Percentiles rank a stretch among this genome's conserved stretches.
These are phyloP conservation scores for Chrysanthemum makinoi DNA, from an alignment of 129 eudicot species.

Conservation along the genomic window DNA sequence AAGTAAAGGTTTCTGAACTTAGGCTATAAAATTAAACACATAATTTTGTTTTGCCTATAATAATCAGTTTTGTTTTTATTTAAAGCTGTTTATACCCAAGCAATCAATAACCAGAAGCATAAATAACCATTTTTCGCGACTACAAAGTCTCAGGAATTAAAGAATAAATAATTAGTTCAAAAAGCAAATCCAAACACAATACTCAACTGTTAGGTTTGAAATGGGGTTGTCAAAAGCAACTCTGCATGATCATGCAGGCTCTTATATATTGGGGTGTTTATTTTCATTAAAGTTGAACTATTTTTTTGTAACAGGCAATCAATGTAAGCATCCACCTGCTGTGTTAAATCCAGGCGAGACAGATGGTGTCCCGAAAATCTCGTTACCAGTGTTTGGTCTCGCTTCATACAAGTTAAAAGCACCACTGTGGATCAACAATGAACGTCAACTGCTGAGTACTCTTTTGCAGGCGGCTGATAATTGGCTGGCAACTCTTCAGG, in stretches of 20 bases:
- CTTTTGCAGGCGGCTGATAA: slow-evolving; percentile 73
- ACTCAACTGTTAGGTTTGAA: background rate
- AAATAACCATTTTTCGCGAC: background rate
- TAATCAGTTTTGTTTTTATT: too few species aligned
- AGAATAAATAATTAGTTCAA: background rate
- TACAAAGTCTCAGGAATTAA: background rate
- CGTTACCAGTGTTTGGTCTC: slow-evolving; percentile 85
- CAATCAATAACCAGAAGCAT: background rate
- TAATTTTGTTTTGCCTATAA: too few species aligned
- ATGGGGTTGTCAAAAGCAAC: background rate
- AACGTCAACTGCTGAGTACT: slow-evolving; percentile 37
- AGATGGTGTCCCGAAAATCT: slow-evolving; percentile 55
- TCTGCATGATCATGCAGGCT: background rate
- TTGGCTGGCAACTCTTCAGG: slow-evolving; percentile 61
- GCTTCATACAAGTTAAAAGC: slow-evolving; percentile 82
- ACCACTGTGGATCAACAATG: slow-evolving; percentile 68
- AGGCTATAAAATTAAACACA: background rate
- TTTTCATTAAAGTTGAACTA: background rate
- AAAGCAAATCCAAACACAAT: background rate
- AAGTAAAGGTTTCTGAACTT: background rate
- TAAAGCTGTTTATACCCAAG: background rate
- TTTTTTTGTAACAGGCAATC: slow-evolving; percentile 45
- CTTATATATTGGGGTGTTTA: background rate
- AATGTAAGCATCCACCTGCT: slow-evolving; percentile 37
- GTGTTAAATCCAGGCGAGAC: slow-evolving; percentile 44